These are phyloP conservation scores for Auriculariales sp. DNA, from an alignment of 768 basidiomycete species.

Conservation along the genomic window DNA sequence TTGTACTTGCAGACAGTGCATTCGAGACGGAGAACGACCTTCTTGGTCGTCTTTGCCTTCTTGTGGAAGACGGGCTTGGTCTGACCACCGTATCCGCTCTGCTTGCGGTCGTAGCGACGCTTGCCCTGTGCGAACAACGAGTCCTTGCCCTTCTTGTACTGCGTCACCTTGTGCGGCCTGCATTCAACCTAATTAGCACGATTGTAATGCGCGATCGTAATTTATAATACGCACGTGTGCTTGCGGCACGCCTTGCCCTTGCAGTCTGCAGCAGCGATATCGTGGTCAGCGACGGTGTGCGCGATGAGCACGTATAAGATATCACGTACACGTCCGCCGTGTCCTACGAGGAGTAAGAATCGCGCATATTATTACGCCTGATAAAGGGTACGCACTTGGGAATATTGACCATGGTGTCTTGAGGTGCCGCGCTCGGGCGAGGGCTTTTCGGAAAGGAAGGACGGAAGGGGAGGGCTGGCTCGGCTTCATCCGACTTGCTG, in stretches of 20 bases:
- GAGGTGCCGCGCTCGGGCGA: too few species aligned
- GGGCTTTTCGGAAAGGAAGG: too few species aligned
- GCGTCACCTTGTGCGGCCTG: slow-evolving; percentile 97
- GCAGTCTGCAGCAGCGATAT: slow-evolving; percentile 43
- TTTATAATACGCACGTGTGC: slow-evolving; percentile 87
- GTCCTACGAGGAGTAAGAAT: slow-evolving; percentile 37
- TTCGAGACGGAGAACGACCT: slow-evolving; percentile 94
- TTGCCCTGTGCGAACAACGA: slow-evolving; percentile 97
- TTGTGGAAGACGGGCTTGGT: slow-evolving; percentile 99
- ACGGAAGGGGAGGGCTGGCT: too few species aligned
- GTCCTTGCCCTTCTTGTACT: slow-evolving; percentile 99
- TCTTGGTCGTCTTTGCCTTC: slow-evolving; percentile 99
- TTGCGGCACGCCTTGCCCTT: slow-evolving; percentile 95
- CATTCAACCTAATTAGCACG: neutral
- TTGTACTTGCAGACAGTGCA: slow-evolving; percentile 99
- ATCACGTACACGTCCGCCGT: slow-evolving; percentile 84
- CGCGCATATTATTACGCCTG: slow-evolving; percentile 4
- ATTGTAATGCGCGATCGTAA: too few species aligned
- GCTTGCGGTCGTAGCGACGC: slow-evolving; percentile 99
- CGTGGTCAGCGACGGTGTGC: slow-evolving; percentile 9
- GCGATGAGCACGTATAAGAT: neutral
- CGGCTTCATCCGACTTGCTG: too few species aligned
- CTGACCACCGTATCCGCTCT: slow-evolving; percentile 98
- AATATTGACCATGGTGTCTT: slow-evolving; percentile 69
- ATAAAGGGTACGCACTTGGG: slow-evolving; percentile 57